Base-by-base conservation (phyloP, 306 rosid species). In the Ceratonia siliqua region DNA sequence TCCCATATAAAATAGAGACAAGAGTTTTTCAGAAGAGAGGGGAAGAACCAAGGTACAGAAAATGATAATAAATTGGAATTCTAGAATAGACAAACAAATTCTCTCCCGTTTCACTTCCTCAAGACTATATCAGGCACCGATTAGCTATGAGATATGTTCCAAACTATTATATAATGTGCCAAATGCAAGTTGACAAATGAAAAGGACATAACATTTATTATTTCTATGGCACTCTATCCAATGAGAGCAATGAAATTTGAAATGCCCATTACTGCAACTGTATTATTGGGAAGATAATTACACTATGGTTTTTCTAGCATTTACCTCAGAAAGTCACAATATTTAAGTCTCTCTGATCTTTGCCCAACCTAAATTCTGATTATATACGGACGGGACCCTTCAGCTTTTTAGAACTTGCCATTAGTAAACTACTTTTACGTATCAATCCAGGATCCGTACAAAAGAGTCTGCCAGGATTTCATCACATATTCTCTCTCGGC, bases 391-490 rank as follows among this genome's bases (percentile, higher is more conserved):
- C 52, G n/a, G n/a, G n/a, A n/a, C n/a, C 67, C 55, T 62, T 70
- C 55, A 50, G 66, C 48, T 69, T 70, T 65, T 36, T 70, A 72
- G 77, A 70, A 77, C 62, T 52, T 72, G 68, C 50, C 59, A 78
- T 53, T 46, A 49, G 17, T 24, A n/a, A n/a, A n/a, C n/a, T n/a
- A n/a, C n/a, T 41, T 41, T 20, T 39, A 38, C 12, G 20, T 3
- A 63, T n/a, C 30, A 36, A 62, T 68, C 41, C 55, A 76, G 28
- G 55, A 69, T 11, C 20, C 10, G 72, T 68, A 62, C 68, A 55
- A 70, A 70, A 58, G 65, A 76, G 45, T 70, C 59, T 70, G 65
- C 42, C 78, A 35, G 74, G 64, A 20, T 46, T 63, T 76, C 22
- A 76, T 62, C 68, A 62, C 41, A n/a, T 35, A 9, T 70, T 70